phyloP scores from a whole-genome alignment of 1,284 basidiomycete genomes.

The Cryptococcus sp. region DNA sequence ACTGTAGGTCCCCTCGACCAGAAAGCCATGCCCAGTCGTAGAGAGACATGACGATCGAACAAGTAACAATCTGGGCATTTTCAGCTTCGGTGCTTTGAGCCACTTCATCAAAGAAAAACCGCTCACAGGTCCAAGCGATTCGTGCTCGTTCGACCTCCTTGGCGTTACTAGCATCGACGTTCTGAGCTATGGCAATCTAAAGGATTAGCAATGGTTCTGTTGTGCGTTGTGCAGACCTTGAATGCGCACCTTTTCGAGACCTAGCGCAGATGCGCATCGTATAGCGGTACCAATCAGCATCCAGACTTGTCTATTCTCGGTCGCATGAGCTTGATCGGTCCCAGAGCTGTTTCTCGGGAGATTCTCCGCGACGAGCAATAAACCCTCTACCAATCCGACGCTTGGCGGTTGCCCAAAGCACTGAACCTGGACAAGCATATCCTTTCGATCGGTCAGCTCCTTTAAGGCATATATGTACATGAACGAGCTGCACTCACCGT shows the following conservation, averaged over 20 bases:
- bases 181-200: constrained; percentile 30
- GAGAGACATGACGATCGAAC: constrained; percentile 42
- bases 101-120: too few species aligned
- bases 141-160: constrained; percentile 38
- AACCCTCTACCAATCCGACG: constrained; percentile 42
- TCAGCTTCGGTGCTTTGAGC: too few species aligned
- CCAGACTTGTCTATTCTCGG: constrained; percentile 44
- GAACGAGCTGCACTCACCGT: constrained; percentile 30
- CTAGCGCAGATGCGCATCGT: constrained; percentile 37
- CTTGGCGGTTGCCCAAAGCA: constrained; percentile 39
- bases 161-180: constrained; percentile 28
- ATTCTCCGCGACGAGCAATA: constrained; percentile 43
- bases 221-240: constrained; percentile 3
- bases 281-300: constrained; percentile 43
- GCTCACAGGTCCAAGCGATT: constrained; percentile 44
- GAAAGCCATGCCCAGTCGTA: constrained; percentile 44
- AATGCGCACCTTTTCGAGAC: constrained; percentile 33
- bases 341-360: constrained; percentile 35
- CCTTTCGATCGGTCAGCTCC: constrained; percentile 22
- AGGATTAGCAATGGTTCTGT: too few species aligned
- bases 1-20: constrained; percentile 45
- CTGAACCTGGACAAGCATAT: constrained; percentile 31
- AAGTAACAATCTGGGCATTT: constrained; percentile 45
- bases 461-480: not conserved
- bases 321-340: constrained; percentile 32